Evolutionary conservation across 1,139 yeast species (phyloP), one percentile per base, ranked within the genome.

Genomic region (Saccharomyces hybrid): DNA sequence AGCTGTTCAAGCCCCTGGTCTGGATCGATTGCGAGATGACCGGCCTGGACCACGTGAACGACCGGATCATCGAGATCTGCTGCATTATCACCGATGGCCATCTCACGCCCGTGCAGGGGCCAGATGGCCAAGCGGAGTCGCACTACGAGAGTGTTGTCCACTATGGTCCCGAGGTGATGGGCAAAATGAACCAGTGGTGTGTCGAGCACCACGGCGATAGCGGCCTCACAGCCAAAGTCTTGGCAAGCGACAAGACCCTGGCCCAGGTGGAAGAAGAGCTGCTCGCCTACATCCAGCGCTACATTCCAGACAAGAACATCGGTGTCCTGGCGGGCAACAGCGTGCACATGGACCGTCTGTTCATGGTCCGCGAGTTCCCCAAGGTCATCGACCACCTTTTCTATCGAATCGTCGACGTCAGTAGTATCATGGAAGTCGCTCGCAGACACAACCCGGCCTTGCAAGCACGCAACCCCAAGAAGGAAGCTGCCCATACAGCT

Each of bases 11-110:
- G 50, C 74, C 75, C 4, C 70, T 88, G 21, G 95, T 90, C 3
- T 90, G 97, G 97, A 78, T 90, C 28, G 97, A 90, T 71, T 83
- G 88, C 64, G 88, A 83, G 62, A 95, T 95, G 99, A 95, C 99
- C 0, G 99, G 99, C 0, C 74, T 95, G 50, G 86, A 93, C 63
- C 83, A 84, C 26, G 70, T 75, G 55, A 78, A 78, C 4, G 95
- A 89, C 64, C 82, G 79, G 56, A 91, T 95, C 62, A 88, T 95
- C 60, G 99, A 95, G 71, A 83, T 95, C 32, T 90, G 98, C 68
- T 90, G 97, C 68, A 74, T 91, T 42, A 76, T 95, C 52, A 93
- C 99, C 1, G 96, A 93, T 66, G 89, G 87, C 7, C 72, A 88
- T 56, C 75, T 93, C 60, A 69, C 71, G 2, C 95, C 93, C 1